These are phyloP conservation scores for Chlamydomonas applanata DNA, from an alignment of 139 green algal genomes.

Conservation along the genomic window DNA sequence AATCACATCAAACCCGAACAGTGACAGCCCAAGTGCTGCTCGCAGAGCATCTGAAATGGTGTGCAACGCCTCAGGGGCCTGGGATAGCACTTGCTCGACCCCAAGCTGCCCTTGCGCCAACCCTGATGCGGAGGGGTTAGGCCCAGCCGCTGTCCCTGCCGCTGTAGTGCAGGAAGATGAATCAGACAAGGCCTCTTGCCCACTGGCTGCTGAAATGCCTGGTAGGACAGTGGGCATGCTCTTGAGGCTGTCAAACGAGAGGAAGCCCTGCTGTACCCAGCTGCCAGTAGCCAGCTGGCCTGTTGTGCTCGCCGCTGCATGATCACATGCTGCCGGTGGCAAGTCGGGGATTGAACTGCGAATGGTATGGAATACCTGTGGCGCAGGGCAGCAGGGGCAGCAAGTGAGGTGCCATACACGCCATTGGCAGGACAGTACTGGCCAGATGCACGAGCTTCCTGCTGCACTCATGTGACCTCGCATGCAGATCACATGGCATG, in stretches of 20 bases:
- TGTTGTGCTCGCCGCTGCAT: not conserved
- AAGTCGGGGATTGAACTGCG: slow-evolving; percentile 64
- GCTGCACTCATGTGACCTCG: not conserved
- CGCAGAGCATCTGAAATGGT: slow-evolving; percentile 38
- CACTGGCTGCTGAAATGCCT: not conserved
- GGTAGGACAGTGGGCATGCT: slow-evolving; percentile 54
- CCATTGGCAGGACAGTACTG: not conserved
- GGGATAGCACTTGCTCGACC: not conserved
- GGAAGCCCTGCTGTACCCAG: slow-evolving; percentile 12
- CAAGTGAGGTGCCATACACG: too few relatives aligned
- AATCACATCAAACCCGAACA: slow-evolving; percentile 78
- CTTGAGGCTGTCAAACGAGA: slow-evolving; percentile 68
- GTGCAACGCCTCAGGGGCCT: slow-evolving; percentile 16
- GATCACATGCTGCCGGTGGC: not conserved
- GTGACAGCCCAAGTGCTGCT: slow-evolving; percentile 48
- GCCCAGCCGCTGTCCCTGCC: too few relatives aligned
- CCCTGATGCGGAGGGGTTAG: too few relatives aligned
- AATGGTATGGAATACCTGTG: slow-evolving; percentile 54
- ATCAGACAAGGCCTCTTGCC: too few relatives aligned
- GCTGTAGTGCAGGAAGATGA: too few relatives aligned
- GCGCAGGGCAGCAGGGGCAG: not conserved
- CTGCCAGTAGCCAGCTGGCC: too few relatives aligned
- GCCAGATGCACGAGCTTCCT: not conserved
- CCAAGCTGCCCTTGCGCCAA: not conserved
- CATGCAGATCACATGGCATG: not conserved